phyloP scores from a whole-genome alignment of 345 rosid genomes.

The Cardamine chenopodiifolia region DNA sequence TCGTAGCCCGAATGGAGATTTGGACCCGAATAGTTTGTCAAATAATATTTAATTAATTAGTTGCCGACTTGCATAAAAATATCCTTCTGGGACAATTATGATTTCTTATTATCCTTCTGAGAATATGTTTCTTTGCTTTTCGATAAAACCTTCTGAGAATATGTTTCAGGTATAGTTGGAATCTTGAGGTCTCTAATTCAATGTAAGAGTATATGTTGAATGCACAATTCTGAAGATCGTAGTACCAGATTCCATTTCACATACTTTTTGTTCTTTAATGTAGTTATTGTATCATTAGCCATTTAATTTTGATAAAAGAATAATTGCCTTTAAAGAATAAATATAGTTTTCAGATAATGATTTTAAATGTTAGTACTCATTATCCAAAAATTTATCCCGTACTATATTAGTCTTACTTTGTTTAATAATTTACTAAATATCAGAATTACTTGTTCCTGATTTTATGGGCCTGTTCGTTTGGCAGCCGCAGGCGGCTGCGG shows the following conservation, averaged over 20 bases:
- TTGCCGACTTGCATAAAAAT: not conserved
- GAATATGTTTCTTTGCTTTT: not conserved
- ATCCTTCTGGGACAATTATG: not conserved
- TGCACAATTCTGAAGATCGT: constrained; percentile 11
- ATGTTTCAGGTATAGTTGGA: not conserved
- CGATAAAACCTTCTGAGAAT: not conserved
- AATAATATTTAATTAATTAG: too few relatives aligned
- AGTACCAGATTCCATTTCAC: constrained; percentile 17
- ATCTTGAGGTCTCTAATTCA: not conserved
- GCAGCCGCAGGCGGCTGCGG: too few relatives aligned
- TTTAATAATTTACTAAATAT: not conserved
- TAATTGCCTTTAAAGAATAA: not conserved
- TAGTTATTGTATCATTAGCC: not conserved
- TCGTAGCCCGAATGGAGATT: not conserved
- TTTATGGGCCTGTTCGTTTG: too few relatives aligned
- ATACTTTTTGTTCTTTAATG: not conserved
- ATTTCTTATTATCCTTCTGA: not conserved
- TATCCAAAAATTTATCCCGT: too few relatives aligned
- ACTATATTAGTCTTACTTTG: not conserved
- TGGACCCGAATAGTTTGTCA: constrained; percentile 6
- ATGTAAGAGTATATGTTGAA: constrained; percentile 11
- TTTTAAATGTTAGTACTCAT: not conserved
- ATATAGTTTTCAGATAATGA: not conserved
- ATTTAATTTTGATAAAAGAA: not conserved
- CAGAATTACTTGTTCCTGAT: not conserved